Base-by-base conservation (phyloP, 1,284 basidiomycete species). In the Crocinoboletus sp. region DNA sequence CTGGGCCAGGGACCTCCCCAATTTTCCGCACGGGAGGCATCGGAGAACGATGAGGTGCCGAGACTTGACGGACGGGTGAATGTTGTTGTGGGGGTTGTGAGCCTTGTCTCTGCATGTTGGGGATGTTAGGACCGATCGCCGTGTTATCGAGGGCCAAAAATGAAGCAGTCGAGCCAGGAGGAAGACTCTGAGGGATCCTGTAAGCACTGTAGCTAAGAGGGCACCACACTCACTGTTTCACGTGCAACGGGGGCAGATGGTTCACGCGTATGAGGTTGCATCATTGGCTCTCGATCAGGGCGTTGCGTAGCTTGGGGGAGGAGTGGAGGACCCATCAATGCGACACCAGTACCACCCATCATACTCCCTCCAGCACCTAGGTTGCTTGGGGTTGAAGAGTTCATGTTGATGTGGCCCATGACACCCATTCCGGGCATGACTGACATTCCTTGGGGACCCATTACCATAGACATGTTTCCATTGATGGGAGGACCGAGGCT, bases 51-150 rank as follows among this genome's bases (percentile, higher is more conserved):
- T 59, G 59, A 8, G 50, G 45, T 10, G 50, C 29, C 0, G 50
- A 46, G 9, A 51, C 35, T 30, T 47, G 52, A 39, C 62, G 55
- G 5, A 36, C 49, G 11, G 60, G 64, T 0, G 60, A 66, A 11
- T 53, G 63, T 35, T 58, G 60, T 12, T 46, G 52, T 0, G 58
- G 63, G 4, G 62, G 62, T 24, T 66, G 60, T 6, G 60, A 54
- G 0, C 28, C 34, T 23, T 65, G 63, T 20, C 50, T 48, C 2
- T 48, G 47, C 11, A 63, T 43, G 23, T 27, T 30, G 32, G 43
- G 34, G 6, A 57, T 45, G 15, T 13, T 54, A n/a, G 51, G 24
- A 24, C 46, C 41, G 6, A 58, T 53, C 10, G 41, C 19, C 5
- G 50, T 1, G 10, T 42, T 49, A 25, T 61, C 63, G 19, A 64